Base-by-base conservation (phyloP, 768 basidiomycete genomes). In the Psilocybe cyanescens region DNA sequence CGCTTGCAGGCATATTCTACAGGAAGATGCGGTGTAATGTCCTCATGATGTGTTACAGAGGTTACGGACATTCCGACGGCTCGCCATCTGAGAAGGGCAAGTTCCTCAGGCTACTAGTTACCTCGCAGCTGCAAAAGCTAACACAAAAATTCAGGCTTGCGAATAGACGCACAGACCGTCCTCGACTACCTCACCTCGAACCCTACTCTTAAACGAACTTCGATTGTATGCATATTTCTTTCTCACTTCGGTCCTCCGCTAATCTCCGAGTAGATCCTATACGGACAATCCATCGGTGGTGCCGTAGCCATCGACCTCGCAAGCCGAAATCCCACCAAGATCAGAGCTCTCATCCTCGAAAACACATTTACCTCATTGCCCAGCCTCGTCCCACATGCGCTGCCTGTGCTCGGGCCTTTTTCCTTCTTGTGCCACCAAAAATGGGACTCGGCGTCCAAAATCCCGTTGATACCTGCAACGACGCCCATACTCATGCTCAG, bases 11-110 rank as follows among this genome's bases (percentile, higher is more conserved):
- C 53, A 83, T 94, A 35, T 97, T 98, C 71, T 92, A 84, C 70
- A 75, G 86, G 50, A 85, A 86, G 69, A 88, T 94, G 86, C 82
- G 92, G 14, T 97, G 95, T 73, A 98, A 99, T 70, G 94, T 97
- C 3, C 78, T 99, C 44, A 94, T 98, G 90, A 77, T 97, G 61
- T 95, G 92, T 51, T 99, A 99, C 71, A 79, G 97, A 69, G 95
- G 95, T 91, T 99, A 99, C 70, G 97, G 96, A 2, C 82, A 78
- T 29, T 95, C 93, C 0, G 91, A 95, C 66, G 97, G 97, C 2
- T 82, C 83, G 0, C 93, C 95, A 1, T 93, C 89, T 16, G 94
- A 97, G 73, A 84, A 86, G 73, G 94, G 95, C 90, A 57, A 53
- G 75, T 24, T 55, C 53, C 57, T 47, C 50, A 37, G 31, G 14